phyloP scores from a whole-genome alignment of 352 stramenopile species.

The Elongisporangium anandrum region DNA sequence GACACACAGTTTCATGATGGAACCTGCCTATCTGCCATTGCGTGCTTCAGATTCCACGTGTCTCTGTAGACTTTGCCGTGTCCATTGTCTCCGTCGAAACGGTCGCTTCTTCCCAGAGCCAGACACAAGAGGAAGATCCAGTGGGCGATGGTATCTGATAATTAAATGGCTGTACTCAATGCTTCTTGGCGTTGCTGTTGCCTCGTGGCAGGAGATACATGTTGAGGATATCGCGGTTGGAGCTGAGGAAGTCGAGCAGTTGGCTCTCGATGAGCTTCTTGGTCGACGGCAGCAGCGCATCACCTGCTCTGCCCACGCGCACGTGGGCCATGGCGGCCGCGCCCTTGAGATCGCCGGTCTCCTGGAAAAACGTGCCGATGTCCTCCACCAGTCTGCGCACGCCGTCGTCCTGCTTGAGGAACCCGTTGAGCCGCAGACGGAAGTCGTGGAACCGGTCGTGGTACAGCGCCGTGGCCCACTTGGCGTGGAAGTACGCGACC shows the following conservation, averaged over 20 bases:
- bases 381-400: slow-evolving; percentile 61
- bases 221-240: slow-evolving; percentile 69
- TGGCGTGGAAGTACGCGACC: slow-evolving; percentile 77
- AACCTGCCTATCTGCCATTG: too few relatives aligned
- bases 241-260: slow-evolving; percentile 67
- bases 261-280: slow-evolving; percentile 78
- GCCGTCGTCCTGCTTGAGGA: slow-evolving; percentile 67
- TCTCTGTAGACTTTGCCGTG: background rate
- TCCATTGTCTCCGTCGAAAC: too few relatives aligned
- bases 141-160: background rate
- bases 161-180: background rate
- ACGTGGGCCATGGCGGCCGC: slow-evolving; percentile 52
- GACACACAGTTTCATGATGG: too few relatives aligned
- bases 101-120: too few relatives aligned
- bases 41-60: background rate
- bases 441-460: slow-evolving; percentile 82
- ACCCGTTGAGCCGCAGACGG: slow-evolving; percentile 42
- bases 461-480: slow-evolving; percentile 70
- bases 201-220: slow-evolving; percentile 75
- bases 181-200: slow-evolving; percentile 8
- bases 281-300: slow-evolving; percentile 53
- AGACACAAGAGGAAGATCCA: too few relatives aligned
- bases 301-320: slow-evolving; percentile 60
- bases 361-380: slow-evolving; percentile 46
- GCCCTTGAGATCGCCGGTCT: slow-evolving; percentile 65